Evolutionary conservation across 768 basidiomycete genomes (phyloP).

Genomic region (Lentinus tigrinus): DNA sequence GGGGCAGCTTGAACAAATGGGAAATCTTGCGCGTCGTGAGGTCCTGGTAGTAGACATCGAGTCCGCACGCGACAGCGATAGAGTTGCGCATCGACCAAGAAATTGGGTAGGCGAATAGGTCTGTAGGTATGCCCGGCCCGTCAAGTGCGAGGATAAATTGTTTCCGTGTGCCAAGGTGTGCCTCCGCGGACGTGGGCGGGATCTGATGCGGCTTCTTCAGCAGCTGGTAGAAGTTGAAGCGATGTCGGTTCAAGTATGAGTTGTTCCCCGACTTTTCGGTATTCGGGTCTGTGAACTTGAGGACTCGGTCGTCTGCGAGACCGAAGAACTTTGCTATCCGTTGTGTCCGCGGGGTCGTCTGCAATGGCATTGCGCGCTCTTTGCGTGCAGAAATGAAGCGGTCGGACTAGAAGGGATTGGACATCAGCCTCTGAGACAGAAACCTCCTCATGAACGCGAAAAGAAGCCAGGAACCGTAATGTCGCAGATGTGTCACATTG

Average conservation of each 20-base stretch:
- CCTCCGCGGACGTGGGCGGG: slow-evolving; percentile 50
- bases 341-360: slow-evolving; percentile 64
- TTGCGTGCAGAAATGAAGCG: slow-evolving; percentile 59
- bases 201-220: slow-evolving; percentile 34
- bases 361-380: slow-evolving; percentile 50
- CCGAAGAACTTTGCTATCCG: slow-evolving; percentile 65
- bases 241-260: slow-evolving; percentile 44
- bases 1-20: slow-evolving; percentile 44
- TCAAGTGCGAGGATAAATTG: slow-evolving; percentile 63
- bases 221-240: slow-evolving; percentile 52
- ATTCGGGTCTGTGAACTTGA: slow-evolving; percentile 47
- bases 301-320: slow-evolving; percentile 52
- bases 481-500: background rate
- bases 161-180: slow-evolving; percentile 52
- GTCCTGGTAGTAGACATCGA: slow-evolving; percentile 62
- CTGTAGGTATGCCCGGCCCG: slow-evolving; percentile 56
- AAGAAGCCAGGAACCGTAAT: too few species aligned
- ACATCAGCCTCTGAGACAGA: background rate
- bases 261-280: slow-evolving; percentile 35
- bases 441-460: too few species aligned
- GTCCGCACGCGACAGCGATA: slow-evolving; percentile 62
- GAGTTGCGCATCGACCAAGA: slow-evolving; percentile 58
- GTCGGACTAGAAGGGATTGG: slow-evolving; percentile 43
- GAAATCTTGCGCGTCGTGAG: slow-evolving; percentile 53
- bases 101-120: slow-evolving; percentile 57